Percentiles rank a stretch among this genome's conserved stretches.
These are phyloP conservation scores for Lactuca saligna DNA, from an alignment of 129 eudicot genomes.

Conservation along the genomic window DNA sequence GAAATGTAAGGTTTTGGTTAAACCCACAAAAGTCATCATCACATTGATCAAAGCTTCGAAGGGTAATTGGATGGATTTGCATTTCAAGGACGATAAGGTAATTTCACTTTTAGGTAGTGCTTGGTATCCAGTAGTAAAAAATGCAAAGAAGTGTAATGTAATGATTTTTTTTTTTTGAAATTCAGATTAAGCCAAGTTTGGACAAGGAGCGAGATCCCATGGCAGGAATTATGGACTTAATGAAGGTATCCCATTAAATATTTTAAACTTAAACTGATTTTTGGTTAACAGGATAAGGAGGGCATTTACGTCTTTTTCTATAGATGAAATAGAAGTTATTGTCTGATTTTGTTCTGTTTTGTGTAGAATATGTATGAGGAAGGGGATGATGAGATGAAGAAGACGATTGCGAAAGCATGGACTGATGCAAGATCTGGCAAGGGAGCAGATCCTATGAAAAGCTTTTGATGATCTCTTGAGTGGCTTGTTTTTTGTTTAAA, in stretches of 20 bases:
- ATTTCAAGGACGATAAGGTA: constrained; percentile 96
- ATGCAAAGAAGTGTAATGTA: neutral
- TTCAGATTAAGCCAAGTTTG: constrained; percentile 67
- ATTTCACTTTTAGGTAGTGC: neutral
- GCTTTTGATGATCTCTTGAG: constrained; percentile 32
- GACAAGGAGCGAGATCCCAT: constrained; percentile 86
- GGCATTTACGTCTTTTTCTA: neutral
- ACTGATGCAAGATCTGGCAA: constrained; percentile 87
- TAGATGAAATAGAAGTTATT: neutral
- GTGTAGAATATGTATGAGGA: constrained; percentile 94
- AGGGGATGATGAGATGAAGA: constrained; percentile 93
- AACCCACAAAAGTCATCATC: constrained; percentile 75
- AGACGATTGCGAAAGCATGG: constrained; percentile 96
- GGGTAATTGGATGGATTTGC: constrained; percentile 87
- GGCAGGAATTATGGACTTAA: constrained; percentile 96
- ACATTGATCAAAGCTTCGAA: constrained; percentile 74
- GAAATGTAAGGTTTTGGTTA: constrained; percentile 75
- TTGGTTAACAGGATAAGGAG: neutral
- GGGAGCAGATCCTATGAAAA: constrained; percentile 57
- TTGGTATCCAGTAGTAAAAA: too few species aligned
- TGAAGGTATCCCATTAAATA: constrained; percentile 59
- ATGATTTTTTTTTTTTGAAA: constrained; percentile 1
- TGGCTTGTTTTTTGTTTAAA: constrained; percentile 1
- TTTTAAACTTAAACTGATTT: too few species aligned
- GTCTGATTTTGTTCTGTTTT: neutral